Conservation (phyloP, 495 filamentous ascomycete species). For the Pyrenopolyporus hunteri region DNA sequence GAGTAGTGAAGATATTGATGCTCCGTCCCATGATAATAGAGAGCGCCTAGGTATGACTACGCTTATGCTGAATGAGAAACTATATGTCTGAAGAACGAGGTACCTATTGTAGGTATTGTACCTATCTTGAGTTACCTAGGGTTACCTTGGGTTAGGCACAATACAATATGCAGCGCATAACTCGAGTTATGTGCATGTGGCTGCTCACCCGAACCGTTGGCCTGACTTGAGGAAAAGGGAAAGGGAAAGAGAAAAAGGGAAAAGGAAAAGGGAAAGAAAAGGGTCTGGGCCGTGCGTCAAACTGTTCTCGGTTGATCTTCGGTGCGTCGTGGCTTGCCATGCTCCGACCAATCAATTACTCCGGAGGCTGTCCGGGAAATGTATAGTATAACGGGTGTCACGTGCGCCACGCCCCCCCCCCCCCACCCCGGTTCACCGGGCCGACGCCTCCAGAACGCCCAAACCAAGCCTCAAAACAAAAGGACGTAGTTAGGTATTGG, state of each 20-base stretch:
- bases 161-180: too few species aligned
- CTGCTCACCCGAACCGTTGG: too few species aligned
- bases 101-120: too few species aligned
- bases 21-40: background rate
- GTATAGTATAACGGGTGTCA: conserved; percentile 29
- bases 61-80: too few species aligned
- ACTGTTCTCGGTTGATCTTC: conserved; percentile 13
- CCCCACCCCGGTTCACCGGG: background rate
- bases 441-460: conserved; percentile 7
- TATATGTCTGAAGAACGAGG: too few species aligned
- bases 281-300: too few species aligned
- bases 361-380: conserved; percentile 4
- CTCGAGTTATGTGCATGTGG: too few species aligned
- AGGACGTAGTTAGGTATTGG: too few species aligned
- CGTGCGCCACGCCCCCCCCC: background rate
- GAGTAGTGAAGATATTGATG: conserved; percentile 57
- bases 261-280: background rate
- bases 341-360: conserved; percentile 3
- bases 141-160: too few species aligned
- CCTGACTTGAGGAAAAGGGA: too few species aligned
- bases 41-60: background rate
- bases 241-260: too few species aligned
- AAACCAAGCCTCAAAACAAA: conserved; percentile 1
- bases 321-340: background rate
- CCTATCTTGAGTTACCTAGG: too few species aligned